phyloP scores from a whole-genome alignment of 1,284 basidiomycete species.

The Cystobasidium pallidum region DNA sequence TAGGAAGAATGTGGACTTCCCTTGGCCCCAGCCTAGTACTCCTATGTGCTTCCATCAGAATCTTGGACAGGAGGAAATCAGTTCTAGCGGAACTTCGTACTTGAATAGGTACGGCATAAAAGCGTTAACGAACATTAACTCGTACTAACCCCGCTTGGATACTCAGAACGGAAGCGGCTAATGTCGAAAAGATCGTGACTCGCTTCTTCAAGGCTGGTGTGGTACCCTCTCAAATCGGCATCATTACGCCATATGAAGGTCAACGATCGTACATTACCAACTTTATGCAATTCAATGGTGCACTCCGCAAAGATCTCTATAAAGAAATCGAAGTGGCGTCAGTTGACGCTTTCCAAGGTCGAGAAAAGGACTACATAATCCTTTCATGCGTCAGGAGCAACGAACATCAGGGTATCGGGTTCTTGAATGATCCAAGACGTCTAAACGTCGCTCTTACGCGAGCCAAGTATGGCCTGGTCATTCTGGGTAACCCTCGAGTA shows the following conservation, averaged over 20 bases:
- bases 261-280: slow-evolving; percentile 98
- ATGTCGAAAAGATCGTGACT: slow-evolving; percentile 99
- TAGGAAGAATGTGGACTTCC: slow-evolving; percentile 97
- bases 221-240: slow-evolving; percentile 90
- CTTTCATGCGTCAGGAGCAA: slow-evolving; percentile 98
- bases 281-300: slow-evolving; percentile 99
- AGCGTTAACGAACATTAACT: background rate
- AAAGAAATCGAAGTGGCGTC: slow-evolving; percentile 99
- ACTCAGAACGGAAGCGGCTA: slow-evolving; percentile 91
- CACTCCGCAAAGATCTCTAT: slow-evolving; percentile 97
- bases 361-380: slow-evolving; percentile 99
- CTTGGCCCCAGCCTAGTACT: slow-evolving; percentile 95
- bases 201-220: slow-evolving; percentile 99
- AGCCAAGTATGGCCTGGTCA: slow-evolving; percentile 97
- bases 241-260: slow-evolving; percentile 98
- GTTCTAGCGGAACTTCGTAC: slow-evolving; percentile 96
- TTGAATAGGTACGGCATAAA: slow-evolving; percentile 71
- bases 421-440: slow-evolving; percentile 95
- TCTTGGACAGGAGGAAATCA: slow-evolving; percentile 97
- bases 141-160: slow-evolving; percentile 45
- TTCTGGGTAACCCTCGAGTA: slow-evolving; percentile 97
- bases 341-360: slow-evolving; percentile 98
- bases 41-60: slow-evolving; percentile 99
- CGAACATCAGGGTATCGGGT: slow-evolving; percentile 99
- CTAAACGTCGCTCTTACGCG: slow-evolving; percentile 96